Base-by-base conservation (phyloP, 2,329 filamentous ascomycete genomes). In the Harringtonia aguacate region DNA sequence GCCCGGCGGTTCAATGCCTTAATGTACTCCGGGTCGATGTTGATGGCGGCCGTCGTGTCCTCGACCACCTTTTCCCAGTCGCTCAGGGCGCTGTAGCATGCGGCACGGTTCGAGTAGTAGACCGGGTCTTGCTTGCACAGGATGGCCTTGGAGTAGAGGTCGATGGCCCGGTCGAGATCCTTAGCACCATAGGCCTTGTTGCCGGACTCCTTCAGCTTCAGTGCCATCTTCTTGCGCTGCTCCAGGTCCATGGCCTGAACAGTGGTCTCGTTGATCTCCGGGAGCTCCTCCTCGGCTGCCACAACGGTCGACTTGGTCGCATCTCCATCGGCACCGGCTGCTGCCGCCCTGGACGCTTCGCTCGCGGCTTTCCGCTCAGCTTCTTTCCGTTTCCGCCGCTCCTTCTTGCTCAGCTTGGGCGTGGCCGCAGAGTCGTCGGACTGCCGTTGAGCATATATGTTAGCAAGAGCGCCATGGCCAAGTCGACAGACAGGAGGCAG, bases 91-190 rank as follows among this genome's bases (percentile, higher is more conserved):
- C 95, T 97, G 70, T 88, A 94, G 75, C 92, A 98, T 44, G 92
- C 92, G 46, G 92, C 92, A 56, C 92, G 84, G 75, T 98, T 98
- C 51, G 92, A 97, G 75, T 94, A 98, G 74, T 92, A 98, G 62
- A 98, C 89, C 28, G 92, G 88, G 59, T 98, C 92, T 46, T 89
- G 84, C 69, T 92, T 94, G 82, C 92, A 97, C 41, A 97, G 70
- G 56, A 98, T 94, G 41, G 92, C 92, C 69, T 94, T 86, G 53
- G 86, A 86, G 68, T 98, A 98, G 30, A 98, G 79, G 5, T 89
- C 84, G 60, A 98, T 98, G 53, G 92, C 92, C 56, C 79, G 81
- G 66, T 87, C 83, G 68, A 95, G 95, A 58, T 94, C 85, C 69
- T 95, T 97, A 54, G 81, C 80, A 48, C 87, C 88, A 58, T 95